phyloP scores from a whole-genome alignment of 2,329 filamentous ascomycete genomes.

The Trichophyton mentagrophytes region DNA sequence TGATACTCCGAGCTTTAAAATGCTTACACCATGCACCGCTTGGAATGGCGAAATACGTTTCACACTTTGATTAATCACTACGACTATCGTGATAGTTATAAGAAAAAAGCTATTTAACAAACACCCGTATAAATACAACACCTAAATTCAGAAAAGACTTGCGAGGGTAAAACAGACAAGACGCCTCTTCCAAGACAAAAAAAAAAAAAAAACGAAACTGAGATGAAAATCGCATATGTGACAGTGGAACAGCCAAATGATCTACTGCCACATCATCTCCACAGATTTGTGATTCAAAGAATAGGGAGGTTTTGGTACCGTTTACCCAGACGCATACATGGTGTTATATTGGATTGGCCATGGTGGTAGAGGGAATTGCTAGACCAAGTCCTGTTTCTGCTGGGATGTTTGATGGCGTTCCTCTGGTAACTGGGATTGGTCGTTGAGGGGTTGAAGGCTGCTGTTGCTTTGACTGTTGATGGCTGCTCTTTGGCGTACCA shows the following conservation, averaged over 20 bases:
- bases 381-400: not conserved
- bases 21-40: no score
- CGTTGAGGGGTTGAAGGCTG: not conserved
- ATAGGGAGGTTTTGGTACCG: not conserved
- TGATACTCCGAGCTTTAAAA: no score
- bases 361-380: constrained; percentile 3
- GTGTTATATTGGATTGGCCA: constrained; percentile 6
- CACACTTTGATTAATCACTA: not conserved
- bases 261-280: not conserved
- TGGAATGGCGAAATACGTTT: no score
- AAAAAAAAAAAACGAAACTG: not conserved
- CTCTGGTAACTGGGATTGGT: not conserved
- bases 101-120: not conserved
- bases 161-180: not conserved
- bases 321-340: not conserved
- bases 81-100: not conserved
- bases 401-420: not conserved
- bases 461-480: constrained; percentile 7
- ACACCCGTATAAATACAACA: not conserved
- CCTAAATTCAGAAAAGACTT: not conserved
- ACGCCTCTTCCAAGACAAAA: not conserved
- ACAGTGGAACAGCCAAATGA: not conserved
- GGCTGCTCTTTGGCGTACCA: constrained; percentile 8
- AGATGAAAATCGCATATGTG: not conserved
- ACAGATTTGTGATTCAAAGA: not conserved